phyloP scores from a whole-genome alignment of 768 basidiomycete genomes.

The Asterophora parasitica region DNA sequence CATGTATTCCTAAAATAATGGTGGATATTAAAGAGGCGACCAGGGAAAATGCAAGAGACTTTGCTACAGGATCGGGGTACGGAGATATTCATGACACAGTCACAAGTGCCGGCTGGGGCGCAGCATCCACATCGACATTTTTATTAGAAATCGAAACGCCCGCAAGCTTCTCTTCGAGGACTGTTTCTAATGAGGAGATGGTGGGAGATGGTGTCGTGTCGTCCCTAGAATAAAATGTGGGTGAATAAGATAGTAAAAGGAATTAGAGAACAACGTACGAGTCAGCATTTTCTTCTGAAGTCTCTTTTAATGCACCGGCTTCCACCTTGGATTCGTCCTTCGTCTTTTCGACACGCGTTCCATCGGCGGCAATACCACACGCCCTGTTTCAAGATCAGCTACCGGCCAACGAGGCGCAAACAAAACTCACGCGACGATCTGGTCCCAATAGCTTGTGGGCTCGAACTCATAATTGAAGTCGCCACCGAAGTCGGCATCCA shows the following conservation, averaged over 20 bases:
- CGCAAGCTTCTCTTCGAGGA: constrained; percentile 10
- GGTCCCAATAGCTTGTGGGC: constrained; percentile 71
- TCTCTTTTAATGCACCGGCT: background rate
- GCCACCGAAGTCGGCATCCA: constrained; percentile 83
- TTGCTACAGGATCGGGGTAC: background rate
- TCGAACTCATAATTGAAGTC: constrained; percentile 72
- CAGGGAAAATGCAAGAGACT: too few species aligned
- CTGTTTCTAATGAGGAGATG: constrained; percentile 7
- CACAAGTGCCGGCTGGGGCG: constrained; percentile 1
- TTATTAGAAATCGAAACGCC: background rate
- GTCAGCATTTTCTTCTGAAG: background rate
- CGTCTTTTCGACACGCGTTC: constrained; percentile 35
- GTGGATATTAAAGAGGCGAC: too few species aligned
- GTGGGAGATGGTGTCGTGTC: background rate
- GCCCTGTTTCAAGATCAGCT: constrained; percentile 29
- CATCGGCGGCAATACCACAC: constrained; percentile 53
- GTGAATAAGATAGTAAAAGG: too few species aligned
- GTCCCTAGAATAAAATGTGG: background rate
- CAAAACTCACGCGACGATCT: constrained; percentile 56
- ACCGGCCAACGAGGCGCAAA: background rate
- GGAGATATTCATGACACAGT: background rate
- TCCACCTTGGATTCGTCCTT: constrained; percentile 1
- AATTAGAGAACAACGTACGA: background rate
- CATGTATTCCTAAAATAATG: too few species aligned
- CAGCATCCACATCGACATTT: background rate